phyloP scores from a whole-genome alignment of 1,284 basidiomycete species.

The Abortiporus biennis region DNA sequence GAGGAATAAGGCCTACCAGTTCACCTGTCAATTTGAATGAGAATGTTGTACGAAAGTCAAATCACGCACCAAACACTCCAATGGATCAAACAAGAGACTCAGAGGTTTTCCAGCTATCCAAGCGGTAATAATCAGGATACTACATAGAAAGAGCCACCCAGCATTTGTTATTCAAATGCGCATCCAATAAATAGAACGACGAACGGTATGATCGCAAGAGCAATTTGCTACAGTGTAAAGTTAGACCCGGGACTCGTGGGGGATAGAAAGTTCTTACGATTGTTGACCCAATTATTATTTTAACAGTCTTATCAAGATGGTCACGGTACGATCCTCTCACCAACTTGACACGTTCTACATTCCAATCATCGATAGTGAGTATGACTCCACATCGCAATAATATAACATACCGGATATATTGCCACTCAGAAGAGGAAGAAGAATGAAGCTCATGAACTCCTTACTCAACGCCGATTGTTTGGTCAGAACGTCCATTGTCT shows the following conservation, averaged over 20 bases:
- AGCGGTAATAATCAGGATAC: neutral
- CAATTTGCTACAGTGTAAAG: neutral
- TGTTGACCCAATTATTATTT: neutral
- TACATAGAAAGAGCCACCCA: neutral
- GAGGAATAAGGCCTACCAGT: neutral
- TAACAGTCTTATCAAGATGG: neutral
- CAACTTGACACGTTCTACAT: neutral
- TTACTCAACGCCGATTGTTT: neutral
- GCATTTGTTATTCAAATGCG: no score
- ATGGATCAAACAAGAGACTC: slow-evolving; percentile 6
- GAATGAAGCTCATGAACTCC: neutral
- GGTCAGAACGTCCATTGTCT: neutral
- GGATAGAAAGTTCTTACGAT: neutral
- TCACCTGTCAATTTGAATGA: neutral
- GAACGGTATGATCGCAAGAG: neutral
- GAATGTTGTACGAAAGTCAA: neutral
- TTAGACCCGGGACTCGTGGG: no score
- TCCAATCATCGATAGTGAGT: neutral
- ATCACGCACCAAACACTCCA: slow-evolving; percentile 4
- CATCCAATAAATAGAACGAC: neutral
- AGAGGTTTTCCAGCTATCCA: slow-evolving; percentile 7
- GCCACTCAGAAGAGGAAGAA: neutral
- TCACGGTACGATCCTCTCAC: neutral
- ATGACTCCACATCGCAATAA: neutral
- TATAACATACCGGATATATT: neutral